Evolutionary conservation across 2,329 filamentous ascomycete genomes (phyloP).

Genomic region (Trichoderma pleuroti): DNA sequence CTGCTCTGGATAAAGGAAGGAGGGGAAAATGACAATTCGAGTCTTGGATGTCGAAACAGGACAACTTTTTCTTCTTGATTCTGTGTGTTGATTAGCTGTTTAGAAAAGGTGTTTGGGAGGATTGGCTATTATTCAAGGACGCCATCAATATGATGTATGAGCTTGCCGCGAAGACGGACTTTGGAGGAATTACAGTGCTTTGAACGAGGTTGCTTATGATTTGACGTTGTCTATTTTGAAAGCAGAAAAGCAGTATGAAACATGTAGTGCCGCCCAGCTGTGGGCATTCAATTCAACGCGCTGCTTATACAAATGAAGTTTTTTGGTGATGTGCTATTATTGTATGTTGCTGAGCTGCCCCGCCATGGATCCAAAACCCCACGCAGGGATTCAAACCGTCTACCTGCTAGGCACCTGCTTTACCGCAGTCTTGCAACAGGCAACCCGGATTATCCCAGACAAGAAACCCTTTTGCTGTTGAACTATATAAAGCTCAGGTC

Average conservation of each 20-base stretch:
- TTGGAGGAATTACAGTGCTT: not conserved
- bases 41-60: slow-evolving; percentile 19
- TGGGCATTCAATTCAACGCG: not conserved
- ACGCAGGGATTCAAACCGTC: slow-evolving; percentile 1
- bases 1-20: slow-evolving; percentile 24
- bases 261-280: not conserved
- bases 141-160: not conserved
- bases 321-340: not conserved
- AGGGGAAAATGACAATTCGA: slow-evolving; percentile 21
- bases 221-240: not conserved
- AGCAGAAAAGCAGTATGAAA: not conserved
- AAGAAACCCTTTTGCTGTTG: not conserved
- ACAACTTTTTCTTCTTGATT: not conserved
- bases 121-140: not conserved
- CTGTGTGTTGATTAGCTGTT: slow-evolving; percentile 3
- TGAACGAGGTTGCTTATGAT: not conserved
- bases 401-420: slow-evolving; percentile 1
- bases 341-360: not conserved
- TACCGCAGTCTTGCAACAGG: not conserved
- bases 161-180: not conserved
- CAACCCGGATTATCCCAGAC: not conserved
- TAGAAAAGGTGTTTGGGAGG: slow-evolving; percentile 14
- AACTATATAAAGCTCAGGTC: not conserved
- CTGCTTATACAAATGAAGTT: not conserved
- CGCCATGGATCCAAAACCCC: slow-evolving; percentile 10